Percentiles rank a stretch among this genome's conserved stretches.
These are phyloP conservation scores for Lizonia empirigonia DNA, from an alignment of 2,329 filamentous ascomycete species.

Conservation along the genomic window DNA sequence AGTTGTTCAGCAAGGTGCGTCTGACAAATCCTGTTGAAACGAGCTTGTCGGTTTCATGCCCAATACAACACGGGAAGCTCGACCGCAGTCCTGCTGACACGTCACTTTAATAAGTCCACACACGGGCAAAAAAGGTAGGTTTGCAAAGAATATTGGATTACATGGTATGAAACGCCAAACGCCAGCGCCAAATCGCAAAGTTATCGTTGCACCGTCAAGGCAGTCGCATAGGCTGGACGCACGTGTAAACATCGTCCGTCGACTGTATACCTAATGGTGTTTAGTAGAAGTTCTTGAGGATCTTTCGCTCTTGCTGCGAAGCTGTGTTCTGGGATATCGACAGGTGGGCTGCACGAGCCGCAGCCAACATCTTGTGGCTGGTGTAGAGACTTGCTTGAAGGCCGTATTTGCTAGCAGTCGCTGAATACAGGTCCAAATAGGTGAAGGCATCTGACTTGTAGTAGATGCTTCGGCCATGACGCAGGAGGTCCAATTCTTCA, in stretches of 20 bases:
- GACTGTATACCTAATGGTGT: too few relatives aligned
- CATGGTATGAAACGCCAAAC: too few relatives aligned
- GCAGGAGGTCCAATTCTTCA: slow-evolving; percentile 60
- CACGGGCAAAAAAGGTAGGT: too few relatives aligned
- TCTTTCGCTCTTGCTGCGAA: slow-evolving; percentile 11
- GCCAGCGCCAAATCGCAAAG: too few relatives aligned
- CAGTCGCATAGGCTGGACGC: too few relatives aligned
- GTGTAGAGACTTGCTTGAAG: slow-evolving; percentile 52
- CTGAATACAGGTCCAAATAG: slow-evolving; percentile 49
- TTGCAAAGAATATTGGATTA: too few relatives aligned
- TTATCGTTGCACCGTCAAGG: too few relatives aligned
- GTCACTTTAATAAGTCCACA: too few relatives aligned
- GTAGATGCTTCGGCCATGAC: slow-evolving; percentile 62
- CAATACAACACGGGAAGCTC: too few relatives aligned
- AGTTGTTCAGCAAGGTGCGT: slow-evolving; percentile 1
- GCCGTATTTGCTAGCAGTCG: slow-evolving; percentile 47
- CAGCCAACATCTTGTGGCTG: slow-evolving; percentile 46
- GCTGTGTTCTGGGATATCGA: slow-evolving; percentile 10
- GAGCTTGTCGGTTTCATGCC: background rate
- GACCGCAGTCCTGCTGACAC: too few relatives aligned
- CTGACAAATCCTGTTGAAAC: background rate
- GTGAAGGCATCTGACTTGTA: slow-evolving; percentile 74
- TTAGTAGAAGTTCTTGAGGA: slow-evolving; percentile 13
- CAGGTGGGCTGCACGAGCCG: slow-evolving; percentile 12
- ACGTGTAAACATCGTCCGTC: too few relatives aligned